phyloP scores from a whole-genome alignment of 73 alveolate genomes.

The Effrenium voratum region DNA sequence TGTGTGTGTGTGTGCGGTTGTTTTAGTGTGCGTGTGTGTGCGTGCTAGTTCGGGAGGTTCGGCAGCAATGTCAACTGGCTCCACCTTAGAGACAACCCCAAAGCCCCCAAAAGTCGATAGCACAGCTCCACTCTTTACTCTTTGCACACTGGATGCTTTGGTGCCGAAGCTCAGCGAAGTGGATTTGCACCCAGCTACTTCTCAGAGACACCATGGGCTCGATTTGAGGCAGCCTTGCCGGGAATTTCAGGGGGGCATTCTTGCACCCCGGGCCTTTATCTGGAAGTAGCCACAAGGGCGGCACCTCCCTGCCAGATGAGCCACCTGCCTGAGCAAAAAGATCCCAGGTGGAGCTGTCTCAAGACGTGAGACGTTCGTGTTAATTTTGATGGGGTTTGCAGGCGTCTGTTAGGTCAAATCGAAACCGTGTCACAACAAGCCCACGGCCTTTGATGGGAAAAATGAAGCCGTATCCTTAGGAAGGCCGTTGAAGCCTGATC shows the following conservation, averaged over 20 bases:
- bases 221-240: too few relatives aligned
- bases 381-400: neutral
- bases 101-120: neutral
- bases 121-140: neutral
- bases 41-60: neutral
- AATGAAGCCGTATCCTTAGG: neutral
- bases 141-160: neutral
- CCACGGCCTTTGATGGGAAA: neutral
- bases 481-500: neutral
- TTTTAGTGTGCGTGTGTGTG: too few relatives aligned
- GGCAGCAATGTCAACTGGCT: neutral
- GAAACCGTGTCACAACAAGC: neutral
- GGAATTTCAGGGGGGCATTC: too few relatives aligned
- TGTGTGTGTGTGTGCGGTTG: too few relatives aligned
- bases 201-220: too few relatives aligned
- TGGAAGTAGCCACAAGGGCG: constrained; percentile 43
- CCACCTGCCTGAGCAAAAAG: neutral
- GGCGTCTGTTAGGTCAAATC: neutral
- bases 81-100: neutral
- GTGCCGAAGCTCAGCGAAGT: neutral
- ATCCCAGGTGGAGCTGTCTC: neutral
- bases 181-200: neutral
- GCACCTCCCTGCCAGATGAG: constrained; percentile 42
- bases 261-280: neutral
- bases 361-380: neutral